Percentiles rank a stretch among this genome's conserved stretches.
These are phyloP conservation scores for Colletotrichum lupini DNA, from an alignment of 2,329 filamentous ascomycete genomes.

Conservation along the genomic window DNA sequence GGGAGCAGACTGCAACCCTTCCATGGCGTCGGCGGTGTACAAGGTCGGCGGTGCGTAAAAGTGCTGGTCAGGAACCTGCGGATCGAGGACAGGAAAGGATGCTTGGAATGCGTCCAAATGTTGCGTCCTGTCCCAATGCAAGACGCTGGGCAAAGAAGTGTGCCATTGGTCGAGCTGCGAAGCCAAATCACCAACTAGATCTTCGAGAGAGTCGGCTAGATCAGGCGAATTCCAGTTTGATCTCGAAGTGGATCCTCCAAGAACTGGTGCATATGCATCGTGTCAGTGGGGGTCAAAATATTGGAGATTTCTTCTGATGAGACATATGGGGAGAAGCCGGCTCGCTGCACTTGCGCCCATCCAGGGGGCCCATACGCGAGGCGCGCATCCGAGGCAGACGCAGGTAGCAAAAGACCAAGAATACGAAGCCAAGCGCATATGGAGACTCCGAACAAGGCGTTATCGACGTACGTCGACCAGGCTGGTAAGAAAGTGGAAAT, in stretches of 20 bases:
- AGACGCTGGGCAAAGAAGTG: constrained; percentile 56
- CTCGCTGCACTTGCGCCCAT: not conserved
- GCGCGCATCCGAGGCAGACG: not conserved
- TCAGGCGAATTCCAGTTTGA: constrained; percentile 9
- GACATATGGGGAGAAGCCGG: not conserved
- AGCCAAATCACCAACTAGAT: constrained; percentile 54
- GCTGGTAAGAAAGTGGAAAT: not conserved
- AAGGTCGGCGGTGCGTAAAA: constrained; percentile 33
- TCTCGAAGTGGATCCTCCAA: constrained; percentile 1
- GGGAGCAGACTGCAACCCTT: not conserved
- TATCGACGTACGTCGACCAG: not conserved
- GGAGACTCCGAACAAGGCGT: not conserved
- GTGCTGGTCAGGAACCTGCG: constrained; percentile 23
- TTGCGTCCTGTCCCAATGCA: constrained; percentile 67
- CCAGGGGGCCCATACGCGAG: not conserved
- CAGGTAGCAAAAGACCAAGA: not conserved
- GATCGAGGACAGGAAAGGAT: constrained; percentile 47
- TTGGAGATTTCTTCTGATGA: not conserved
- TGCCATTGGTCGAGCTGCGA: constrained; percentile 69
- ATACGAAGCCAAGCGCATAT: not conserved
- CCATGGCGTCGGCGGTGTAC: constrained; percentile 58
- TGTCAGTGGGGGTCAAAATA: constrained; percentile 17
- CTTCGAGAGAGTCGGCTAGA: constrained; percentile 38
- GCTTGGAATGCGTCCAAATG: constrained; percentile 47
- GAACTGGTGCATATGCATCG: constrained; percentile 1